Percentiles rank a stretch among this genome's conserved stretches.
Conservation (phyloP, 2,329 filamentous ascomycete species). For the Cytospora schulzeri region DNA sequence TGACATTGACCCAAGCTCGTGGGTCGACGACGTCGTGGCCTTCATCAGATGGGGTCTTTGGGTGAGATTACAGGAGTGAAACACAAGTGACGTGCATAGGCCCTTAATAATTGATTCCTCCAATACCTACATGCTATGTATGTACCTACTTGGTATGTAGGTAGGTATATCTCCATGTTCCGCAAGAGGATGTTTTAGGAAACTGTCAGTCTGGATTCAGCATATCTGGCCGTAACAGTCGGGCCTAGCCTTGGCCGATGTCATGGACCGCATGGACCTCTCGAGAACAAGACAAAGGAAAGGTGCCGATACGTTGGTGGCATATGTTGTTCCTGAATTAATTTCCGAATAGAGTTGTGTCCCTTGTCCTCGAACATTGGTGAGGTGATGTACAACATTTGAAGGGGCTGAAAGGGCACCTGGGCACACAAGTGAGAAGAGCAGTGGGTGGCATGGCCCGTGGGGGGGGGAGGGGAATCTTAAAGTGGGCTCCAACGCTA, state of each 20-base stretch:
- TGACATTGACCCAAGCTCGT: slow-evolving; percentile 11
- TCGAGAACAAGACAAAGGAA: neutral
- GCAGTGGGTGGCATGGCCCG: no score
- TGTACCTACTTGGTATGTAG: no score
- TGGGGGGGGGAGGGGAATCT: neutral
- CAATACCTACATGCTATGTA: no score
- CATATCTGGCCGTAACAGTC: neutral
- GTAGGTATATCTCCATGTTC: neutral
- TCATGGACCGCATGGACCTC: neutral
- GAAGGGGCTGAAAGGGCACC: neutral
- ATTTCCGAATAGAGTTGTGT: neutral
- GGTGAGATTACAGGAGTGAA: slow-evolving; percentile 20
- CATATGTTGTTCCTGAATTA: neutral
- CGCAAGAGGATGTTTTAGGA: neutral
- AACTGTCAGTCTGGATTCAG: neutral
- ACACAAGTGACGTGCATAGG: neutral
- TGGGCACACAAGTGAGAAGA: neutral
- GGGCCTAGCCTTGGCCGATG: neutral
- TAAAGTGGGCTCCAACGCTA: neutral
- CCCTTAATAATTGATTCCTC: neutral
- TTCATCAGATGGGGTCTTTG: slow-evolving; percentile 10
- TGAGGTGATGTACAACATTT: neutral
- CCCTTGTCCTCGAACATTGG: neutral
- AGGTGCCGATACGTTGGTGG: neutral
- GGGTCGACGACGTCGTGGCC: slow-evolving; percentile 1